A percentile compares a stretch with the other conserved stretches of the same genome.
These are phyloP conservation scores for Fraxinus latifolia DNA, from an alignment of 305 asterid species.

Conservation along the genomic window DNA sequence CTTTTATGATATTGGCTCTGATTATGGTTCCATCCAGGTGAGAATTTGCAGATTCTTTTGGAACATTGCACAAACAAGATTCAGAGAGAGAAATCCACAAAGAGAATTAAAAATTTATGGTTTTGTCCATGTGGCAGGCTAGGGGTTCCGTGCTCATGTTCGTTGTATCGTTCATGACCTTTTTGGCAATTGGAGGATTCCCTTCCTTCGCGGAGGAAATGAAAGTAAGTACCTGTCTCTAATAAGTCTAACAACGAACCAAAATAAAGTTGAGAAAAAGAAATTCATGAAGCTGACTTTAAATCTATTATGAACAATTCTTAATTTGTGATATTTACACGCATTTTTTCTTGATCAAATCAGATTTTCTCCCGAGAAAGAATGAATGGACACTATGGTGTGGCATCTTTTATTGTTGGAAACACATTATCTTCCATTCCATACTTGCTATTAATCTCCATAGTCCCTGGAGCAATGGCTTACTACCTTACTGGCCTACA, in stretches of 20 bases:
- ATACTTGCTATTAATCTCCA: slow-evolving; percentile 34
- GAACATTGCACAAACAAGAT: background rate
- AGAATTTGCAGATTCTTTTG: background rate
- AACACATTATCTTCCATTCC: slow-evolving; percentile 52
- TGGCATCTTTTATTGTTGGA: slow-evolving; percentile 41
- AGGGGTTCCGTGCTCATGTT: slow-evolving; percentile 61
- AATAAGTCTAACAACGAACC: background rate
- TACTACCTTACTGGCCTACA: slow-evolving; percentile 58
- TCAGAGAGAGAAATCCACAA: background rate
- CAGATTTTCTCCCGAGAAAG: slow-evolving; percentile 51
- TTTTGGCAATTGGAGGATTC: slow-evolving; percentile 70
- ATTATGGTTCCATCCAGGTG: slow-evolving; percentile 49
- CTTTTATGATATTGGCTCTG: slow-evolving; percentile 40
- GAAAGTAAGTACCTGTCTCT: slow-evolving; percentile 40
- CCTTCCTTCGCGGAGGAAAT: slow-evolving; percentile 73
- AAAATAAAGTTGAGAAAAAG: background rate
- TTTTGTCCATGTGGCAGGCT: slow-evolving; percentile 32
- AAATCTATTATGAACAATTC: background rate
- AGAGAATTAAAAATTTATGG: background rate
- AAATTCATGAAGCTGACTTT: background rate
- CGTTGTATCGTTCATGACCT: slow-evolving; percentile 53
- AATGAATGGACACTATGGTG: slow-evolving; percentile 53
- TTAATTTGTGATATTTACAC: background rate
- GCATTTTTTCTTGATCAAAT: background rate
- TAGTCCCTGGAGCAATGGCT: slow-evolving; percentile 48